Conservation (phyloP, 2,329 filamentous ascomycete species). For the Zymoseptoria tritici region DNA sequence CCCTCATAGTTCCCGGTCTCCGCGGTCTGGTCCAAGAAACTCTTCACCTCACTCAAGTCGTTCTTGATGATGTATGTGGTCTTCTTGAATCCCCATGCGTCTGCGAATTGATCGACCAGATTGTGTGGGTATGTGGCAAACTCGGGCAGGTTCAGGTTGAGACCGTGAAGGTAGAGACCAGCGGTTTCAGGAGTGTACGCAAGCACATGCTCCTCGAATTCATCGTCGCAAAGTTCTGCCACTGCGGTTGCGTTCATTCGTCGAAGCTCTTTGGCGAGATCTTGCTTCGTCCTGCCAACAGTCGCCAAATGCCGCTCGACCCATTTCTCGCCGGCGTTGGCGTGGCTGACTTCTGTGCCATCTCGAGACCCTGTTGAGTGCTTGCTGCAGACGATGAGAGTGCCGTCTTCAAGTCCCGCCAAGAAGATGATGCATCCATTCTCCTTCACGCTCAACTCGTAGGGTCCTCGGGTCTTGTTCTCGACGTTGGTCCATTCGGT, state of each 20-base stretch:
- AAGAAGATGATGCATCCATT: slow-evolving; percentile 99
- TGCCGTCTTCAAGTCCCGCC: slow-evolving; percentile 79
- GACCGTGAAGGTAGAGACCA: slow-evolving; percentile 88
- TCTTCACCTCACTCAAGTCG: slow-evolving; percentile 64
- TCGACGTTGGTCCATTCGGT: slow-evolving; percentile 80
- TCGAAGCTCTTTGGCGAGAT: slow-evolving; percentile 69
- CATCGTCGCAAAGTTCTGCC: slow-evolving; percentile 91
- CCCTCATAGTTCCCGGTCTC: slow-evolving; percentile 86
- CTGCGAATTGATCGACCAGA: slow-evolving; percentile 82
- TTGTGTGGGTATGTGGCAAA: slow-evolving; percentile 80
- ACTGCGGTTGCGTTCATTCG: slow-evolving; percentile 86
- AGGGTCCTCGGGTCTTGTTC: slow-evolving; percentile 70
- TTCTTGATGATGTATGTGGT: slow-evolving; percentile 72
- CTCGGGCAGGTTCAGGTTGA: slow-evolving; percentile 89
- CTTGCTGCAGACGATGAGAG: slow-evolving; percentile 94
- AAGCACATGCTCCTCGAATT: slow-evolving; percentile 93
- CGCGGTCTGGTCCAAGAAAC: slow-evolving; percentile 74
- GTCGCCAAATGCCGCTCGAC: slow-evolving; percentile 70
- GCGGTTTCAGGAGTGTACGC: slow-evolving; percentile 76
- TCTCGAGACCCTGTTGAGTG: slow-evolving; percentile 81
- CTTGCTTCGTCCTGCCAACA: slow-evolving; percentile 68
- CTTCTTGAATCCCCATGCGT: slow-evolving; percentile 89
- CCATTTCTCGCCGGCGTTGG: slow-evolving; percentile 72
- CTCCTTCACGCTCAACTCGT: slow-evolving; percentile 94
- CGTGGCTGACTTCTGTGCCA: slow-evolving; percentile 70